Percentiles rank a stretch among this genome's conserved stretches.
Conservation (phyloP, 352 stramenopile species). For the Pythium aristosporum region DNA sequence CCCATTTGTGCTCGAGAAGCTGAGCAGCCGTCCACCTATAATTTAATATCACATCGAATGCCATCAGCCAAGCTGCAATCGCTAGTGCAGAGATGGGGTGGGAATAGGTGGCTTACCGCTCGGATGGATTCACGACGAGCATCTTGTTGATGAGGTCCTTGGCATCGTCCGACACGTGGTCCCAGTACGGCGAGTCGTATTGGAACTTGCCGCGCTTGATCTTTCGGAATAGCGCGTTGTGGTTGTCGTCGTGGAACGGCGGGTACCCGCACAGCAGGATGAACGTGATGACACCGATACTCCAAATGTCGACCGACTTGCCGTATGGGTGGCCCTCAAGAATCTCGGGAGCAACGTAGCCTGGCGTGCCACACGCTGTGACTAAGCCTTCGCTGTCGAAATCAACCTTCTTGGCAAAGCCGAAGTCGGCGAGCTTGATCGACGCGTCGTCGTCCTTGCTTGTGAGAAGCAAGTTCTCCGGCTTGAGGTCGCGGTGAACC, state of each 20-base stretch:
- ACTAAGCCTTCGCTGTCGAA: constrained; percentile 68
- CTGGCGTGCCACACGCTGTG: constrained; percentile 79
- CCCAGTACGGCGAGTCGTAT: constrained; percentile 95
- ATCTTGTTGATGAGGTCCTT: constrained; percentile 95
- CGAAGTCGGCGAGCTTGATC: constrained; percentile 88
- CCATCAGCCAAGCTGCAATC: background rate
- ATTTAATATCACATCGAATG: background rate
- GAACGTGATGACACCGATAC: constrained; percentile 90
- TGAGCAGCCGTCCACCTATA: constrained; percentile 75
- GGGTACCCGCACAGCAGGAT: constrained; percentile 86
- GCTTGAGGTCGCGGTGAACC: constrained; percentile 83
- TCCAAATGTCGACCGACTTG: constrained; percentile 88
- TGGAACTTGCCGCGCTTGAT: constrained; percentile 94
- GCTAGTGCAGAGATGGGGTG: background rate
- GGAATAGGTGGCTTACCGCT: constrained; percentile 49
- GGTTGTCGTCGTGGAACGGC: constrained; percentile 92
- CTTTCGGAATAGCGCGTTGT: constrained; percentile 93
- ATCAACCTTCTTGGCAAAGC: constrained; percentile 84
- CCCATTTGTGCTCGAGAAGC: constrained; percentile 90
- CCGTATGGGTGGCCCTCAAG: constrained; percentile 75
- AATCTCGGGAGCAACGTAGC: constrained; percentile 85
- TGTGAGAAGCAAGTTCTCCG: constrained; percentile 80
- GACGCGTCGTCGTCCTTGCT: constrained; percentile 81
- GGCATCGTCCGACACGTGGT: constrained; percentile 90
- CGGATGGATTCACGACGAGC: constrained; percentile 88